These are phyloP conservation scores for Candolleomyces eurysporus DNA, from an alignment of 768 basidiomycete species.

Conservation along the genomic window DNA sequence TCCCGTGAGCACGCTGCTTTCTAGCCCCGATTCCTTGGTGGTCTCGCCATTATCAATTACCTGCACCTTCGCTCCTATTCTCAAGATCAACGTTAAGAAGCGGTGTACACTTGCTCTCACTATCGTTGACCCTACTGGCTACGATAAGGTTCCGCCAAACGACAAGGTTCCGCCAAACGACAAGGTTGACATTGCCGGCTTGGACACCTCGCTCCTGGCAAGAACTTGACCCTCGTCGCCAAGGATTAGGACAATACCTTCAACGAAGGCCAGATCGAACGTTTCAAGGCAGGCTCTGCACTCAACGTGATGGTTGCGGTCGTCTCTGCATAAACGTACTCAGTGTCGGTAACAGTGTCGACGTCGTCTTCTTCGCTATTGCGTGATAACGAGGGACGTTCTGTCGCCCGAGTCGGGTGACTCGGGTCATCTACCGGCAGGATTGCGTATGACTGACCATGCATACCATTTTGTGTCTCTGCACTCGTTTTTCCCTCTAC, in stretches of 20 bases:
- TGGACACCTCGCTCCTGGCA: no score
- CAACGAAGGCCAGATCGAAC: slow-evolving; percentile 95
- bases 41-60: slow-evolving; percentile 94
- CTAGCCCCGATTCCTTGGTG: slow-evolving; percentile 89
- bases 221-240: slow-evolving; percentile 88
- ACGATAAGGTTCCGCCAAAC: no score
- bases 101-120: slow-evolving; percentile 96
- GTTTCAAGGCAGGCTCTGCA: slow-evolving; percentile 56
- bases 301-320: slow-evolving; percentile 61
- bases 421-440: not conserved
- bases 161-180: no score
- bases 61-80: slow-evolving; percentile 96
- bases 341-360: no score
- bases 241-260: no score
- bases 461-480: slow-evolving; percentile 1
- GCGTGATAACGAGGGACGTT: no score
- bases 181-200: no score
- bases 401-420: no score
- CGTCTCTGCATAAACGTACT: slow-evolving; percentile 54
- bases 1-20: slow-evolving; percentile 98
- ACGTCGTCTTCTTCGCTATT: no score
- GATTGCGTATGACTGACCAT: slow-evolving; percentile 1
- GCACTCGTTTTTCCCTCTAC: slow-evolving; percentile 42
- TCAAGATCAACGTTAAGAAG: slow-evolving; percentile 93
- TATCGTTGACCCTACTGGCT: slow-evolving; percentile 85